phyloP scores from a whole-genome alignment of 441 rosid genomes.

The Erodium chrysanthum region DNA sequence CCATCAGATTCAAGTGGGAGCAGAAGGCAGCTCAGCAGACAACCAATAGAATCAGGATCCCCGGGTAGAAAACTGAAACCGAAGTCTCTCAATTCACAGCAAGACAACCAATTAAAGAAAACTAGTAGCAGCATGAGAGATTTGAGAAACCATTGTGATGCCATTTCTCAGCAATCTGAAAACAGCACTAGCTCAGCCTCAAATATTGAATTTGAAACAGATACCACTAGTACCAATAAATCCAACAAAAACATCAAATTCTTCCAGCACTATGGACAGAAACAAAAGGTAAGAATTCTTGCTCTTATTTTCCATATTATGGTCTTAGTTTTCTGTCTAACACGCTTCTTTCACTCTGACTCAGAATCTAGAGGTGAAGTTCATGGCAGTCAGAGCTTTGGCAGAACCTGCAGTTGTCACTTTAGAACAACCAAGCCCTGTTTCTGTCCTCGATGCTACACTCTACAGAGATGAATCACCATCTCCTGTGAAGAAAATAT shows the following conservation, averaged over 20 bases:
- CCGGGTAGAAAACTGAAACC: conserved; percentile 31
- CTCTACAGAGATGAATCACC: conserved; percentile 66
- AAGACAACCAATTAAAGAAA: conserved; percentile 38
- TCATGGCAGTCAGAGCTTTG: conserved; percentile 23
- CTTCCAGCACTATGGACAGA: conserved; percentile 29
- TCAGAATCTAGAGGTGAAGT: conserved; percentile 43
- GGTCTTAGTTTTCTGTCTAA: conserved; percentile 17
- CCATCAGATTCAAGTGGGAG: conserved; percentile 38
- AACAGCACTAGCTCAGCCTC: conserved; percentile 45
- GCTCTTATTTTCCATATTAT: conserved; percentile 13
- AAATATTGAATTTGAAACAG: conserved; percentile 45
- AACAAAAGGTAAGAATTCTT: conserved; percentile 35
- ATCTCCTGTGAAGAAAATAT: conserved; percentile 68
- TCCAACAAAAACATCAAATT: conserved; percentile 27
- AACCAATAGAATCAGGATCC: conserved; percentile 39
- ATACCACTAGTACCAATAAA: conserved; percentile 52
- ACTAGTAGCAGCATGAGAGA: conserved; percentile 42
- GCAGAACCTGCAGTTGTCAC: conserved; percentile 33
- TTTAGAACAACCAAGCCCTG: conserved; percentile 86
- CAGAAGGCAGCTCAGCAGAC: conserved; percentile 37
- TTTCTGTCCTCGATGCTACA: conserved; percentile 81
- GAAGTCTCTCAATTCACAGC: conserved; percentile 31
- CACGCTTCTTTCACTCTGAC: conserved; percentile 19
- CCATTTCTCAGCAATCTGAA: conserved; percentile 43
- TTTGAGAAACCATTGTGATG: conserved; percentile 34